Conservation (phyloP, 176 grass and related monocot species). For the Poa annua region DNA sequence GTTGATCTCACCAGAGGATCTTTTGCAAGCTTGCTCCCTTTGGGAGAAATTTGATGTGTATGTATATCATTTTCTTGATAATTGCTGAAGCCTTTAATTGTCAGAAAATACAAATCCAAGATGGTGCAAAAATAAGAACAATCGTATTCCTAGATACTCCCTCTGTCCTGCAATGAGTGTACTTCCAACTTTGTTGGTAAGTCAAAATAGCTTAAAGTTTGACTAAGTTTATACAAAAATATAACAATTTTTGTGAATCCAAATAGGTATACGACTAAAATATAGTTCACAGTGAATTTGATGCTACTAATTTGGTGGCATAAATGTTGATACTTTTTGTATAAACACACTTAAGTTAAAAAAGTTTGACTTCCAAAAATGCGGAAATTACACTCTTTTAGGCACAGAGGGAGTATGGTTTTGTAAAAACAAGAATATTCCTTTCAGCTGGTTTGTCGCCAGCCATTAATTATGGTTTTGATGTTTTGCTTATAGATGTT, state of each 20-base stretch:
- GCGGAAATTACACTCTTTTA: too few relatives aligned
- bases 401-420: neutral
- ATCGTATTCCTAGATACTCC: neutral
- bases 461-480: conserved; percentile 53
- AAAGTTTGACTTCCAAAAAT: too few relatives aligned
- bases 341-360: too few relatives aligned
- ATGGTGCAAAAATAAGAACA: conserved; percentile 33
- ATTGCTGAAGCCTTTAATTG: conserved; percentile 40
- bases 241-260: too few relatives aligned
- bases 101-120: conserved; percentile 41
- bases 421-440: conserved; percentile 21
- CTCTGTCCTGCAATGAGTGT: too few relatives aligned
- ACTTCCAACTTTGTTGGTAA: too few relatives aligned
- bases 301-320: too few relatives aligned
- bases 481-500: conserved; percentile 72
- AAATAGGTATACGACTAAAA: too few relatives aligned
- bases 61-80: conserved; percentile 51
- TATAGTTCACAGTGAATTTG: too few relatives aligned
- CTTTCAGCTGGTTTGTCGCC: conserved; percentile 49
- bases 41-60: conserved; percentile 99
- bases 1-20: conserved; percentile 96
- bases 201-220: too few relatives aligned
- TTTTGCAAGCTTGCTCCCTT: conserved; percentile 91
- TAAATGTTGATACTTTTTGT: too few relatives aligned
- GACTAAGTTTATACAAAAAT: too few relatives aligned